Evolutionary conservation across 768 basidiomycete genomes (phyloP), one percentile per base, ranked within the genome.

Genomic region (Gautieria morchelliformis): DNA sequence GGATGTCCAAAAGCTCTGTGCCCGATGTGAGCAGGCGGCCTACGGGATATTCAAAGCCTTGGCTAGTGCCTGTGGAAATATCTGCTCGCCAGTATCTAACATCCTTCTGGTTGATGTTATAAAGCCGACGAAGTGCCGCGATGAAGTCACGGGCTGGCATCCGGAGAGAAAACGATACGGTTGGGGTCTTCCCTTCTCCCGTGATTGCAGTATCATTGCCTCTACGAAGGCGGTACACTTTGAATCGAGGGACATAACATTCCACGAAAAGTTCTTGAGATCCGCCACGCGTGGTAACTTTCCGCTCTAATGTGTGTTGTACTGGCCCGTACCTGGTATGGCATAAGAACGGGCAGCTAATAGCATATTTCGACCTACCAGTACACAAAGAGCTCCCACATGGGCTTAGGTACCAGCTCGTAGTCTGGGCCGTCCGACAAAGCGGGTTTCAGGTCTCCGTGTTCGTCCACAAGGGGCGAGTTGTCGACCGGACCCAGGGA

Each of bases 401-500:
- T 83, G 24, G 77, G 75, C 58, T 76, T 72, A 1, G 91, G 89
- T 3, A 96, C 75, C 62, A 82, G 87, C 67, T 89, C 86, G 52
- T 87, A 79, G 65, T 96, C 79, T 30, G 81, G 66, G 20, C 82
- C 79, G 64, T 93, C 89, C 27, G 71, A 60, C 15, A 85, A 66
- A 2, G 58, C 60, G 17, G 50, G 52, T 56, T 58, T 60, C 45
- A 74, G 61, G 58, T 73, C 65, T 45, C 79, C 80, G 58, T 76
- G 73, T 11, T 70, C 64, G 64, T 84, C 82, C 54, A 88, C 68
- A 46, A 95, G 74, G 15, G 71, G 65, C 20, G 81, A 71, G 68
- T 93, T 94, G 67, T 93, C 81, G 52, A 94, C 81, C 32, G 89
- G 81, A 24, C 84, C 85, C 59, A 91, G 67, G 59, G 85, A 77